Evolutionary conservation across 768 basidiomycete genomes (phyloP), one percentile per base, ranked within the genome.

Genomic region (Collybiopsis confluens): DNA sequence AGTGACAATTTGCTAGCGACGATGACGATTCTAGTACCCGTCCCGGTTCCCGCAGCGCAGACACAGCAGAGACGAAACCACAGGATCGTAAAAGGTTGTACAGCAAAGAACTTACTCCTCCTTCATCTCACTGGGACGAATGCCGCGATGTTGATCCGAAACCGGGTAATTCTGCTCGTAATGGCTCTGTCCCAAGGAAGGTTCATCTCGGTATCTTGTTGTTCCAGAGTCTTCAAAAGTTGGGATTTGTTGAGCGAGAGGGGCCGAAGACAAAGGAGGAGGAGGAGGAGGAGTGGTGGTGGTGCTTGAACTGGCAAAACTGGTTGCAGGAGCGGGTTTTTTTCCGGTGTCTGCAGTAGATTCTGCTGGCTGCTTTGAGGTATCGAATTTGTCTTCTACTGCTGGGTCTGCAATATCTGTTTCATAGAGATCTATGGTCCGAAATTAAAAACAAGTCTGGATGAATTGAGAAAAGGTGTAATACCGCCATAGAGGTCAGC

Each of bases 61-160:
- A 27, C 20, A 33, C 24, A 18, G 18, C 27, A 36, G 1, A n/a
- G 51, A n/a, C n/a, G n/a, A n/a, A n/a, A n/a, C n/a, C n/a, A n/a
- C n/a, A n/a, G n/a, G n/a, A n/a, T n/a, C n/a, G n/a, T n/a, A n/a
- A 20, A 45, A 45, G 57, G 27, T 15, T 55, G 49, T 55, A 18
- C 41, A 33, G 18, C 54, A 62, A 57, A 52, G 62, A 56, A 81
- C 93, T 92, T 82, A 98, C 95, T 96, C 94, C 62, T 97, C 95
- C 69, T 93, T 92, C 91, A 92, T 93, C 69, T 97, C 93, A 10
- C 87, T 87, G 16, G 90, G 90, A 30, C 90, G 79, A 15, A 93
- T 73, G 30, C 81, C 84, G 42, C 90, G 80, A 65, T 88, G 83
- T 24, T 75, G 74, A 48, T 45, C 52, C n/a, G n/a, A n/a, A 23